Percentiles rank a stretch among this genome's conserved stretches.
These are phyloP conservation scores for Amanita jacksonii DNA, from an alignment of 768 basidiomycete genomes.

Conservation along the genomic window DNA sequence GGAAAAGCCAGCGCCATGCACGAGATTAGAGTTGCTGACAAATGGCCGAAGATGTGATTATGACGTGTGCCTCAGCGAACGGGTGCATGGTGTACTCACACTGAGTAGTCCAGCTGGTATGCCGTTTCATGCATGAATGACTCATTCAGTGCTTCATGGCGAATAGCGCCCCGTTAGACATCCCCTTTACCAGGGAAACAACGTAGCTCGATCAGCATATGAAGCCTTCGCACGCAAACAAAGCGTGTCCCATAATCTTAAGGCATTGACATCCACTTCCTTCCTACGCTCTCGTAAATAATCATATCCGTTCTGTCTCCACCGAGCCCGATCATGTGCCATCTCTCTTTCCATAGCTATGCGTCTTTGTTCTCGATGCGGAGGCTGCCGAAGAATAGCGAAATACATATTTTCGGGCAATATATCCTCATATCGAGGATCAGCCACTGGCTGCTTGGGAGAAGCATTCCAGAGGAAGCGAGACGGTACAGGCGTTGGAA, in stretches of 20 bases:
- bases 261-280: constrained; percentile 78
- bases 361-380: constrained; percentile 78
- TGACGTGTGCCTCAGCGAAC: too few relatives aligned
- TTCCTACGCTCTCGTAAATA: constrained; percentile 78
- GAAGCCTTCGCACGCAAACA: too few relatives aligned
- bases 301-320: constrained; percentile 83
- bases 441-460: constrained; percentile 39
- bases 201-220: too few relatives aligned
- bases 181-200: constrained; percentile 85
- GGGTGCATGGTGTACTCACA: constrained; percentile 62
- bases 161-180: constrained; percentile 66
- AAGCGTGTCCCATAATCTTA: constrained; percentile 96
- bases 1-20: constrained; percentile 89
- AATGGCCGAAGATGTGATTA: constrained; percentile 58
- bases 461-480: constrained; percentile 54
- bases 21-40: constrained; percentile 91
- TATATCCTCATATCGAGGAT: constrained; percentile 63
- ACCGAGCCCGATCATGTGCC: constrained; percentile 59
- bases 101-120: constrained; percentile 73
- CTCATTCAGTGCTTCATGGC: constrained; percentile 89
- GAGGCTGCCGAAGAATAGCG: constrained; percentile 73
- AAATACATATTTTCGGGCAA: constrained; percentile 72
- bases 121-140: constrained; percentile 13
- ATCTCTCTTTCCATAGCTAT: constrained; percentile 86
- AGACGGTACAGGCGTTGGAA: constrained; percentile 62